Evolutionary conservation across 306 rosid species (phyloP), one percentile per base, ranked within the genome.

Genomic region (Vigna reflexopilosa): DNA sequence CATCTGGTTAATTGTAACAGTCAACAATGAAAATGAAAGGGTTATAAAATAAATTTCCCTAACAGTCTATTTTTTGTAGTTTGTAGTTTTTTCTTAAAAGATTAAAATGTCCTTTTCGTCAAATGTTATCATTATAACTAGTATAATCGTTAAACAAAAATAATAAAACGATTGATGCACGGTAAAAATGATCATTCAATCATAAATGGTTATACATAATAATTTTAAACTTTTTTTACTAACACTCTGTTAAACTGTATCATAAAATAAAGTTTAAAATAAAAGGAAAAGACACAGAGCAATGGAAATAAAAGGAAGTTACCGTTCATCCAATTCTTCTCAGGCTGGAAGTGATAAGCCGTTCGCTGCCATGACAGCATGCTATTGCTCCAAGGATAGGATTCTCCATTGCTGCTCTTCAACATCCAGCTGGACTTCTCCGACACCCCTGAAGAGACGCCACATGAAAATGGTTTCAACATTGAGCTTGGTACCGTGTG

Each of bases 301-400:
- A 30, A 30, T 30, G 5, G 38, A 34, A 34, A 34, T 34, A 34
- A 14, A 9, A 54, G 0, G 8, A 40, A 74, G 15, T 14, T 85
- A 92, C 98, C 98, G 61, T 94, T 94, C 98, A 91, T 92, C 98
- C 98, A 91, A 82, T 94, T 94, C 81, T 84, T 86, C 75, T 91
- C 88, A 0, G 98, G 98, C 77, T 94, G 98, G 75, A 94, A 94
- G 83, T 94, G 98, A 75, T 55, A 94, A 34, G 97, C 88, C 0
- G 93, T 94, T 81, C 98, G 89, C 85, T 94, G 98, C 98, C 98
- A 94, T 0, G 96, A 90, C 40, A 94, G 48, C 91, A 94, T 86
- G 47, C 76, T 88, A 26, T 91, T 83, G 78, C 85, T 89, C 98
- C 98, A 94, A 0, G 94, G 91, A 82, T 72, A 91, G 2, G 47